Evolutionary conservation across 2,329 filamentous ascomycete species (phyloP).

Genomic region (Plectosphaerella sp.): DNA sequence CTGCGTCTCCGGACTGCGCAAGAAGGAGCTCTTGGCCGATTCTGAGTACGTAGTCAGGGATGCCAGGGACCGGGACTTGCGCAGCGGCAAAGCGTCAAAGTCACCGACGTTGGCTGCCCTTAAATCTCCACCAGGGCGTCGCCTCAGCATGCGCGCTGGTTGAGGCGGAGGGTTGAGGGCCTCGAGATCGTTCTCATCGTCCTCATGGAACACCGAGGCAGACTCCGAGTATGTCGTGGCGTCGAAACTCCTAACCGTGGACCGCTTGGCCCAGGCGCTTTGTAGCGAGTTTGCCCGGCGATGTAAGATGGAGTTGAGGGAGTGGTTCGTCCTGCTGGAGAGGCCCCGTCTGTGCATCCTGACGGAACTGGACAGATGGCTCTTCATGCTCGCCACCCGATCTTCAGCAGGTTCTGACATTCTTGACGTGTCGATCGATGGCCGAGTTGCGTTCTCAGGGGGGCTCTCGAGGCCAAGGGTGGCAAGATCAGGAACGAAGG

Average conservation of each 20-base stretch:
- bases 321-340: constrained; percentile 45
- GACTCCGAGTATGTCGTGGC: constrained; percentile 49
- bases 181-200: constrained; percentile 37
- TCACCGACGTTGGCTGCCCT: constrained; percentile 65
- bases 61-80: constrained; percentile 53
- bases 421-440: constrained; percentile 23
- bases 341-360: constrained; percentile 36
- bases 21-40: constrained; percentile 54
- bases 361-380: neutral
- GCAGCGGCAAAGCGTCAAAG: constrained; percentile 43
- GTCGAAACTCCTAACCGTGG: constrained; percentile 56
- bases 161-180: constrained; percentile 33
- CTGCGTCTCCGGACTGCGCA: constrained; percentile 33
- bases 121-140: constrained; percentile 72
- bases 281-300: constrained; percentile 57
- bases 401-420: constrained; percentile 24
- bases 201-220: neutral
- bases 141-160: constrained; percentile 61
- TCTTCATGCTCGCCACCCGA: neutral
- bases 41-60: constrained; percentile 58
- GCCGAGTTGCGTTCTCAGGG: constrained; percentile 27
- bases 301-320: constrained; percentile 46
- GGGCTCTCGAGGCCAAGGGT: constrained; percentile 27
- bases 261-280: constrained; percentile 46
- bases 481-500: constrained; percentile 42